Percentiles rank a stretch among this genome's conserved stretches.
These are phyloP conservation scores for Fusarium clavum DNA, from an alignment of 2,329 filamentous ascomycete species.

Conservation along the genomic window DNA sequence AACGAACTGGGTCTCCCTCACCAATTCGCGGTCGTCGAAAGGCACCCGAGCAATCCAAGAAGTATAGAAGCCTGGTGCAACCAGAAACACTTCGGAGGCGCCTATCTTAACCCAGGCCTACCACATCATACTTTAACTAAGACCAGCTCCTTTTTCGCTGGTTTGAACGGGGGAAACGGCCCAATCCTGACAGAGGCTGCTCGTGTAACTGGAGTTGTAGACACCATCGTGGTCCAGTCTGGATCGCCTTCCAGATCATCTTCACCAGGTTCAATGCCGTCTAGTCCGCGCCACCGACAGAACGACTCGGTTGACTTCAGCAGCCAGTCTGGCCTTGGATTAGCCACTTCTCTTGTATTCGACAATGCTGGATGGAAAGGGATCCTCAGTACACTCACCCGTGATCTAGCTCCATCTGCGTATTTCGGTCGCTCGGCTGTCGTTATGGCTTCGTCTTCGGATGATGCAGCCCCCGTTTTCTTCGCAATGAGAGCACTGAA, in stretches of 20 bases:
- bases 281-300: constrained; percentile 58
- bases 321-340: constrained; percentile 55
- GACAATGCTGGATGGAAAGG: constrained; percentile 90
- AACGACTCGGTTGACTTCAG: constrained; percentile 40
- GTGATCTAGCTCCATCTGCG: constrained; percentile 84
- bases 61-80: constrained; percentile 79
- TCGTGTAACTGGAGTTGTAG: constrained; percentile 81
- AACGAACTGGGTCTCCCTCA: constrained; percentile 89
- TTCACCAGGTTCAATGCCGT: constrained; percentile 61
- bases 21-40: constrained; percentile 79
- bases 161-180: constrained; percentile 62
- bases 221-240: constrained; percentile 77
- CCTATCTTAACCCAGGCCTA: constrained; percentile 81
- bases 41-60: constrained; percentile 71
- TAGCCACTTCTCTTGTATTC: constrained; percentile 71
- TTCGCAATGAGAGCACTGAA: constrained; percentile 82
- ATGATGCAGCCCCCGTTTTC: constrained; percentile 81
- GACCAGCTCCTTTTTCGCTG: constrained; percentile 62
- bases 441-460: constrained; percentile 76
- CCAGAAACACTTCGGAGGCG: constrained; percentile 82
- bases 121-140: constrained; percentile 70
- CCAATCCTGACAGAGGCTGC: constrained; percentile 79
- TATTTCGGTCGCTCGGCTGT: constrained; percentile 82
- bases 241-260: constrained; percentile 57
- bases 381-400: constrained; percentile 82